These are phyloP conservation scores for Pleurozium schreberi DNA, from an alignment of 225 moss, liverwort and hornwort genomes.

Conservation along the genomic window DNA sequence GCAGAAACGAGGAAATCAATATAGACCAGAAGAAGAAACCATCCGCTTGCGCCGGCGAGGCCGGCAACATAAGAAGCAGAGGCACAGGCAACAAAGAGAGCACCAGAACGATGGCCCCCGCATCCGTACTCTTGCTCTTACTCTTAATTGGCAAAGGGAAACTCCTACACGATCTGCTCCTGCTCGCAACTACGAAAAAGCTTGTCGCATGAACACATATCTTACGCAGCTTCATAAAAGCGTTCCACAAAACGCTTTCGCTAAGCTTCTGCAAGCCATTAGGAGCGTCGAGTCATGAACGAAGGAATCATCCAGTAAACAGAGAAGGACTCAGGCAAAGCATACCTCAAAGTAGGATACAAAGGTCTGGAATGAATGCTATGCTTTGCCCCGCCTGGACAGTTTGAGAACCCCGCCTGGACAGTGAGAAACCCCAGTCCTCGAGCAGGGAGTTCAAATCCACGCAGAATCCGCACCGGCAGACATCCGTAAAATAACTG, in stretches of 20 bases:
- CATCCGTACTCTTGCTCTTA: constrained; percentile 15
- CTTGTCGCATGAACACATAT: neutral
- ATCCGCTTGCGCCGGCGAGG: constrained; percentile 70
- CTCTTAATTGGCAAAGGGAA: neutral
- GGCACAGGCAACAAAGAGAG: constrained; percentile 66
- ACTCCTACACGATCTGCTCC: neutral
- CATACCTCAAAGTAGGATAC: too few species aligned
- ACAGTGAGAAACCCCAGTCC: too few species aligned
- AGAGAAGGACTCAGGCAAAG: too few species aligned
- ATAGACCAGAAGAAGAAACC: constrained; percentile 52
- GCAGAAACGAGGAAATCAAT: constrained; percentile 13
- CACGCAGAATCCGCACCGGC: too few species aligned
- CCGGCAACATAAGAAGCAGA: constrained; percentile 70
- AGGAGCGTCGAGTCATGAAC: neutral
- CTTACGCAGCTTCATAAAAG: neutral
- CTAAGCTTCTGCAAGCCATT: neutral
- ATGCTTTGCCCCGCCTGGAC: too few species aligned
- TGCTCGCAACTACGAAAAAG: neutral
- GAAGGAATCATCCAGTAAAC: neutral
- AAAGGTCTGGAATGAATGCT: too few species aligned
- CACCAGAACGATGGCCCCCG: constrained; percentile 75
- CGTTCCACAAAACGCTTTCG: neutral
- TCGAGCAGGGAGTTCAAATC: too few species aligned
- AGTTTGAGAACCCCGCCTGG: too few species aligned
- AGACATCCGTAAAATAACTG: too few species aligned